Base-by-base conservation (phyloP, 139 green algal genomes). In the Volvox africanus region DNA sequence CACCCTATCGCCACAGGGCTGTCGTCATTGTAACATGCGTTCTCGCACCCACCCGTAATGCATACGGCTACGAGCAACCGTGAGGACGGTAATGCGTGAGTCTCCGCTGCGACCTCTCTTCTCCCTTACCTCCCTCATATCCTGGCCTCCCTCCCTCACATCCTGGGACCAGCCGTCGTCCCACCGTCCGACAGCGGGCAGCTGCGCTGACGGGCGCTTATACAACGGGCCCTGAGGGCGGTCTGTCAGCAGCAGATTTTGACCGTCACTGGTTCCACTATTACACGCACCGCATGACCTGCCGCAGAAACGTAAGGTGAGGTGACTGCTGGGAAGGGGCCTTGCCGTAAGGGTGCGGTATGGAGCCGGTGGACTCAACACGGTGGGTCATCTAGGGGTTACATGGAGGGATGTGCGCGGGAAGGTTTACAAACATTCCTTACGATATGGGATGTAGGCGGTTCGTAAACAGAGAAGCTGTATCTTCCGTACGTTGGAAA, bases 291-390 rank as follows among this genome's bases (percentile, higher is more conserved):
- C 86, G 86, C 71, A 90, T 90, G 86, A 14, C 21, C 36, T 26
- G 30, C 20, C 71, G 86, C 11, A 44, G 86, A 16, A 83, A 83
- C 73, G 86, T 90, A 2, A 75, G 86, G 86, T 90, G 86, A 16
- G 78, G 36, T 82, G 30, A 20, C 32, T 55, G 17, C 18, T 21
- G 33, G 76, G 30, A 20, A 20, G 26, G 76, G 33, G 76, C 14
- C 61, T 6, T 75, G 67, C 22, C 14, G 67, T 75, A 28, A 32
- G 67, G 22, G 67, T 3, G 67, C 22, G 22, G 11, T 75, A 28
- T 75, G 67, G 2, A 18, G 73, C 28, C 24, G 26, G 73, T 19
- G 28, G 73, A 44, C 24, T 36, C 73, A 0, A 33, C 76, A 36
- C 76, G 21, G 33, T 11, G 24, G 14, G 76, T 5, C 76, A 61